Base-by-base conservation (phyloP, 2,329 filamentous ascomycete genomes). In the Aureobasidium sp. region DNA sequence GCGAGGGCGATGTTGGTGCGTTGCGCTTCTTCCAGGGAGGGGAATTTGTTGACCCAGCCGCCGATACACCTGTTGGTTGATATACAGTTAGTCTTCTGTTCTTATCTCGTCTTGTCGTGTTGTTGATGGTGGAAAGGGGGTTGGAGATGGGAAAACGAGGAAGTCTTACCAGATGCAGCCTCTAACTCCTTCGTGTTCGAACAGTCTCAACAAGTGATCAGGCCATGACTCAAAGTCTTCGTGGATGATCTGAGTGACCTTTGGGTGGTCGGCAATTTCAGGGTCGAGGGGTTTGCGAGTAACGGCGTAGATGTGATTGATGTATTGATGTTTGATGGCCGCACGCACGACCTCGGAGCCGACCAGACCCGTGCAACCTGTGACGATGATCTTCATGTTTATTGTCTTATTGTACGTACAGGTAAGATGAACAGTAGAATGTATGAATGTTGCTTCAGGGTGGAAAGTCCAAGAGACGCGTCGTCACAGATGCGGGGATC, bases 311-410 rank as follows among this genome's bases (percentile, higher is more conserved):
- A 77, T 69, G 69, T 76, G 73, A 3, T 81, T 84, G 75, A 91
- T 85, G 70, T 77, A 76, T 23, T 81, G 76, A 71, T 85, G 79
- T 5, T 72, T 72, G 63, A 90, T 80, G 71, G 83, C 85, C 69
- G 85, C 82, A 11, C 77, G 74, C 61, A 90, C 80, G 36, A 89
- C 80, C 70, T 85, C 84, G 36, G 77, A 72, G 64, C 88, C 88
- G 65, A 89, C 81, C 70, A 84, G 83, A 68, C 88, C 88, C n/a
- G 87, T 90, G 27, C 80, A 79, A 55, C 88, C 88, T 9, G 85
- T 82, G 42, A 91, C 77, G 66, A 91, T 84, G 70, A 90, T 78
- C 72, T 90, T 89, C 87, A 90, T 89, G 36, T 36, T 72, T 50
- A 54, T 38, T 53, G 36, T 15, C 11, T 11, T 36, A 11, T 13